These are phyloP conservation scores for Yamadazyma phyllophila DNA, from an alignment of 805 yeast species.

Conservation along the genomic window DNA sequence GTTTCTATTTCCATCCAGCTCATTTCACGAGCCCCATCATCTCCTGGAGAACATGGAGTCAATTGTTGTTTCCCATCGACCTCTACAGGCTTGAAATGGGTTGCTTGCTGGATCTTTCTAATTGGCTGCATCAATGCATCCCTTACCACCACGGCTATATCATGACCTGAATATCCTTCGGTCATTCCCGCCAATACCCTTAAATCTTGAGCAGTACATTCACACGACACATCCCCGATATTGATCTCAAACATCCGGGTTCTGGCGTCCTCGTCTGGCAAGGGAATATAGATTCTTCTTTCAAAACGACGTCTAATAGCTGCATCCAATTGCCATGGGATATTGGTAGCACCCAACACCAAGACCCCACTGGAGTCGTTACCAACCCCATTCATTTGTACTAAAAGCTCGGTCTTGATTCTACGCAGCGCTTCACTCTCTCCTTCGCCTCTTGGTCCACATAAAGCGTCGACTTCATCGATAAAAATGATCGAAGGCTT, in stretches of 20 bases:
- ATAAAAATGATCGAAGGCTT: slow-evolving; percentile 95
- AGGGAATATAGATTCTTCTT: slow-evolving; percentile 87
- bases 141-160: slow-evolving; percentile 91
- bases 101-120: slow-evolving; percentile 90
- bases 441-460: slow-evolving; percentile 98
- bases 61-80: slow-evolving; percentile 47
- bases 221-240: slow-evolving; percentile 87
- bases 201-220: slow-evolving; percentile 68
- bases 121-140: slow-evolving; percentile 99
- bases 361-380: slow-evolving; percentile 89
- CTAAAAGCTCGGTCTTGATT: slow-evolving; percentile 91
- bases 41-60: slow-evolving; percentile 99
- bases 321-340: slow-evolving; percentile 98
- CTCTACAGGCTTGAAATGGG: slow-evolving; percentile 75
- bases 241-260: slow-evolving; percentile 91
- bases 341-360: slow-evolving; percentile 95
- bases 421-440: slow-evolving; percentile 95
- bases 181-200: slow-evolving; percentile 86
- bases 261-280: slow-evolving; percentile 93
- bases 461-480: slow-evolving; percentile 96
- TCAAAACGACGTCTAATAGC: slow-evolving; percentile 97
- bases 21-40: slow-evolving; percentile 77
- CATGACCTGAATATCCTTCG: slow-evolving; percentile 97
- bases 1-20: slow-evolving; percentile 91
- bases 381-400: slow-evolving; percentile 99